A percentile compares a stretch with the other conserved stretches of the same genome.
phyloP scores from a whole-genome alignment of 805 yeast species.

The Kurtzmaniella cleridarum region DNA sequence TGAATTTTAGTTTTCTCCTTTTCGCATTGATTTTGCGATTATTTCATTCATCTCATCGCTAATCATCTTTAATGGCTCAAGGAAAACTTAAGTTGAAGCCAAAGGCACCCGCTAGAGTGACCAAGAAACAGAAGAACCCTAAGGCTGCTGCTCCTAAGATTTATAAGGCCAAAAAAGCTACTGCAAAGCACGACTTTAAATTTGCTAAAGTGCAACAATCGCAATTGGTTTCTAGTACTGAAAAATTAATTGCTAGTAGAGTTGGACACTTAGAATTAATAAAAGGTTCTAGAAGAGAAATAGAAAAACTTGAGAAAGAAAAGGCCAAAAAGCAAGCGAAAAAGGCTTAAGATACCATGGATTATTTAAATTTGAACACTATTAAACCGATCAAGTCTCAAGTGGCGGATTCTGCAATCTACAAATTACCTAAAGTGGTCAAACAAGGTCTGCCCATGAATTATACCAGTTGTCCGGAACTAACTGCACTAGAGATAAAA shows the following conservation, averaged over 20 bases:
- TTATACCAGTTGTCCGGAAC: conserved; percentile 5
- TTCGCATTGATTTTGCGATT: too few species aligned
- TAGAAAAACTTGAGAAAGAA: conserved; percentile 57
- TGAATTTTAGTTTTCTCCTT: too few species aligned
- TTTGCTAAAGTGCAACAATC: conserved; percentile 54
- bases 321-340: conserved; percentile 15
- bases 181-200: conserved; percentile 41
- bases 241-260: conserved; percentile 77
- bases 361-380: conserved; percentile 1
- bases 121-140: conserved; percentile 61
- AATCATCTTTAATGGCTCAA: conserved; percentile 52
- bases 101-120: conserved; percentile 47
- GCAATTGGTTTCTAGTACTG: conserved; percentile 60
- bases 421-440: too few species aligned
- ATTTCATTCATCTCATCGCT: too few species aligned
- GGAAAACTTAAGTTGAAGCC: conserved; percentile 58
- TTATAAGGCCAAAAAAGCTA: conserved; percentile 61
- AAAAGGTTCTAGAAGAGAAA: conserved; percentile 82
- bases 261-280: conserved; percentile 92
- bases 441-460: too few species aligned
- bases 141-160: conserved; percentile 69
- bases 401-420: too few species aligned
- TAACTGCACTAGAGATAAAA: conserved; percentile 9
- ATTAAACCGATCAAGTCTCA: neutral
- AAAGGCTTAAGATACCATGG: conserved; percentile 6